phyloP scores from a whole-genome alignment of 768 basidiomycete genomes.

The Boletus reticuloceps region DNA sequence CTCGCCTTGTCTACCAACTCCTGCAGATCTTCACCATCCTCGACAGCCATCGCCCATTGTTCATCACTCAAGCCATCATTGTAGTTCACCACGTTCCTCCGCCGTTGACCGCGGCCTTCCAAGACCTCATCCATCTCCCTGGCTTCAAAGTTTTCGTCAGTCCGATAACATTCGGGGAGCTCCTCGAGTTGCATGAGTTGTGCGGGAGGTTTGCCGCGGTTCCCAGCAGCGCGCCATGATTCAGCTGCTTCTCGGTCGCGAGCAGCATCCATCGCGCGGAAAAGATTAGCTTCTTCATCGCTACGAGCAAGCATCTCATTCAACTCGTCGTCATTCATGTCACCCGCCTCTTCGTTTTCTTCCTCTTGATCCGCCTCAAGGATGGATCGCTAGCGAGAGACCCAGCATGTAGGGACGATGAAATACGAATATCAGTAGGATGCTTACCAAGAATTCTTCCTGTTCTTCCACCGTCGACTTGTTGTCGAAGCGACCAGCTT shows the following conservation, averaged over 20 bases:
- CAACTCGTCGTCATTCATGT: constrained; percentile 93
- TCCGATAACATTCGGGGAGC: constrained; percentile 89
- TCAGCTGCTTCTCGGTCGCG: constrained; percentile 67
- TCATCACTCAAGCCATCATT: constrained; percentile 94
- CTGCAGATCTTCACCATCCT: constrained; percentile 78
- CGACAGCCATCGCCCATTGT: constrained; percentile 85
- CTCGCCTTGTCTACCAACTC: constrained; percentile 65
- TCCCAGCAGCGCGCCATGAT: constrained; percentile 68
- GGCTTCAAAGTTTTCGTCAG: constrained; percentile 77
- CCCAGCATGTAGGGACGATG: not conserved
- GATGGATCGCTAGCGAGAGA: constrained; percentile 67
- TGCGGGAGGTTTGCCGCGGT: constrained; percentile 74
- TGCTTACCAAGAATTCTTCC: constrained; percentile 83
- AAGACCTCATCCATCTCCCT: constrained; percentile 46
- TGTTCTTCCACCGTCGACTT: constrained; percentile 98
- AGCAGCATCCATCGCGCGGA: constrained; percentile 79
- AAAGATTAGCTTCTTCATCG: constrained; percentile 74
- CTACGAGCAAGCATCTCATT: constrained; percentile 88
- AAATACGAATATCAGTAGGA: not conserved
- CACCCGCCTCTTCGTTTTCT: constrained; percentile 85
- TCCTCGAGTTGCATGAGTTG: constrained; percentile 85
- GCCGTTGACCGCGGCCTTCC: constrained; percentile 84
- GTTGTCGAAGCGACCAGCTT: constrained; percentile 98
- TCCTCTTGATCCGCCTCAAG: constrained; percentile 89
- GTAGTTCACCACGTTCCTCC: constrained; percentile 83